These are phyloP conservation scores for Xylariales sp. DNA, from an alignment of 2,329 filamentous ascomycete genomes.

Conservation along the genomic window DNA sequence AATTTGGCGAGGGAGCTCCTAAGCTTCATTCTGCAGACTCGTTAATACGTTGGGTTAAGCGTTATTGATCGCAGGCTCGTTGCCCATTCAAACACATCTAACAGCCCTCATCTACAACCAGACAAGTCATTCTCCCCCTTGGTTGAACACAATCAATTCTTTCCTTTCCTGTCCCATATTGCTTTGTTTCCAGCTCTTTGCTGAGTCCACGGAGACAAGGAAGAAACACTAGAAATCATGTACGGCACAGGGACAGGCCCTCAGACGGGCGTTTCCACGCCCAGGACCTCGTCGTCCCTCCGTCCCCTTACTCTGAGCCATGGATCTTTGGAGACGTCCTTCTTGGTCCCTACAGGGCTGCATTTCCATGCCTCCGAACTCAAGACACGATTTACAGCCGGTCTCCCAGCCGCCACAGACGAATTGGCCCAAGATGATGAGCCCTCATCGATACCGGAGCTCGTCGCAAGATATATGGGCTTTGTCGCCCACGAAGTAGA, in stretches of 20 bases:
- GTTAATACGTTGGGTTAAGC: background rate
- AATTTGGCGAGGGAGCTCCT: constrained; percentile 21
- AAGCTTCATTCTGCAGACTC: constrained; percentile 3
- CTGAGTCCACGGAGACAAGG: constrained; percentile 32
- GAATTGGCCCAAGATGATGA: constrained; percentile 98
- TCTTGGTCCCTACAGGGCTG: constrained; percentile 89
- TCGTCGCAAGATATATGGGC: constrained; percentile 90
- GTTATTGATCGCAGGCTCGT: constrained; percentile 5
- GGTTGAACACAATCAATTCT: background rate
- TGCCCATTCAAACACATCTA: no score
- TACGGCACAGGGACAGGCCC: constrained; percentile 79
- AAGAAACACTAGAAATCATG: no score
- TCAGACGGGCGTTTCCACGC: constrained; percentile 95
- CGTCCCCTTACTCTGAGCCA: constrained; percentile 87
- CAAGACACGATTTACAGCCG: constrained; percentile 83
- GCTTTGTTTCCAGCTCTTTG: constrained; percentile 31
- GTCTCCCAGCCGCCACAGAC: constrained; percentile 86
- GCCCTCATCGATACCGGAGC: constrained; percentile 89
- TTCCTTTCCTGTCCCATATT: no score
- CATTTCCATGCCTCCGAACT: constrained; percentile 96
- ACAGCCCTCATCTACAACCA: no score
- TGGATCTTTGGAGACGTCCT: constrained; percentile 92
- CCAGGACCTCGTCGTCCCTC: constrained; percentile 87
- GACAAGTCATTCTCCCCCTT: no score
- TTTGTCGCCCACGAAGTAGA: constrained; percentile 87